phyloP scores from a whole-genome alignment of 305 asterid genomes.

The Lippia alba region DNA sequence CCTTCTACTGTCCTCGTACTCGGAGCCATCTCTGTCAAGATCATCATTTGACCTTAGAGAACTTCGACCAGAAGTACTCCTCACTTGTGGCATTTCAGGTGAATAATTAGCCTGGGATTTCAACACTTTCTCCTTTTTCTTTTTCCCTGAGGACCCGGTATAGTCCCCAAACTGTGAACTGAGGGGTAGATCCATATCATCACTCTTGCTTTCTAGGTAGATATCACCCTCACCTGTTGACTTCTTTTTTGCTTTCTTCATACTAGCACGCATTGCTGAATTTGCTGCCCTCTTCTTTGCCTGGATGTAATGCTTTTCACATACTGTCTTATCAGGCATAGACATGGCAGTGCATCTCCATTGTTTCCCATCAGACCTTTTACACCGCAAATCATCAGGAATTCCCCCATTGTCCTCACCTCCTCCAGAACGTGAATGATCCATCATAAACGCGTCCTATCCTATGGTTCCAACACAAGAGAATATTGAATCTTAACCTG shows the following conservation, averaged over 20 bases:
- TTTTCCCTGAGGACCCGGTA: constrained; percentile 76
- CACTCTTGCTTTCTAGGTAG: constrained; percentile 91
- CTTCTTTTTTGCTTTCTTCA: constrained; percentile 80
- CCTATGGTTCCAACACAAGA: constrained; percentile 32
- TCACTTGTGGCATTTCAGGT: constrained; percentile 70
- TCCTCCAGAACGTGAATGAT: constrained; percentile 74
- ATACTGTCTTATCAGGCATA: constrained; percentile 98
- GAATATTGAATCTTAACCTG: constrained; percentile 40
- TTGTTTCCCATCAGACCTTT: constrained; percentile 99
- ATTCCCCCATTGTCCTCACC: constrained; percentile 84
- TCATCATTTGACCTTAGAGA: constrained; percentile 74
- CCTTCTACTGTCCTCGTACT: constrained; percentile 68
- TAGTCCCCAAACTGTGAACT: constrained; percentile 70
- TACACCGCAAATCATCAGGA: constrained; percentile 97
- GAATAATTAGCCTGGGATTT: constrained; percentile 63
- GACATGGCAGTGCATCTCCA: constrained; percentile 99
- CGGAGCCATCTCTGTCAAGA: constrained; percentile 64
- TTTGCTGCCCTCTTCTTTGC: constrained; percentile 99
- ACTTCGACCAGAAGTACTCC: constrained; percentile 64
- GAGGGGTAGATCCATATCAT: constrained; percentile 88
- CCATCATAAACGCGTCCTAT: constrained; percentile 56
- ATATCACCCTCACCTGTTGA: constrained; percentile 71
- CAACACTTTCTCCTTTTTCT: constrained; percentile 60
- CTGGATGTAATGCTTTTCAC: constrained; percentile 98
- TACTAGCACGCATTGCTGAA: constrained; percentile 94